Percentiles rank a stretch among this genome's conserved stretches.
Evolutionary conservation across 192 early-diverging fungal genomes (phyloP).

Genomic region (Spinellus fusiger): DNA sequence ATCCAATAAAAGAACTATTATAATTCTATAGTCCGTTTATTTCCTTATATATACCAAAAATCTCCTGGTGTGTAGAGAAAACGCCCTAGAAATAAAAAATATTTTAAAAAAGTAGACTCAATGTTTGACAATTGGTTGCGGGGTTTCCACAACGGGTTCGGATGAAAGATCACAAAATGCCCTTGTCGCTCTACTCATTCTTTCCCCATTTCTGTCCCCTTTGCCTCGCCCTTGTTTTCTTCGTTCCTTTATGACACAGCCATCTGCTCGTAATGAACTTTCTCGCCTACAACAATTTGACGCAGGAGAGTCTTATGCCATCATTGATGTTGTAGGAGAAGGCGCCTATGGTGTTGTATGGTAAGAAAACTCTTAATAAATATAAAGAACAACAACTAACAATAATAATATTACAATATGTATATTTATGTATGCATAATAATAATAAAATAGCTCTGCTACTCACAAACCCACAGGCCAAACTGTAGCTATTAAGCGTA

Average conservation of each 20-base stretch:
- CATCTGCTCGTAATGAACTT: background rate
- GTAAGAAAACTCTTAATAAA: constrained; percentile 43
- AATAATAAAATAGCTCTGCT: constrained; percentile 54
- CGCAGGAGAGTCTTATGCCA: constrained; percentile 77
- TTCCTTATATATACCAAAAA: too few species aligned
- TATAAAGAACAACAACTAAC: too few species aligned
- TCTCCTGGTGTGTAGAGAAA: too few species aligned
- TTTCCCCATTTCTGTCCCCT: background rate
- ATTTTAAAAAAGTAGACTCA: too few species aligned
- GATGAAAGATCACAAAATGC: too few species aligned
- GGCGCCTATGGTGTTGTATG: constrained; percentile 93
- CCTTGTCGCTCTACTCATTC: too few species aligned
- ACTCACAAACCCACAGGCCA: constrained; percentile 74
- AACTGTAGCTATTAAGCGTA: constrained; percentile 90
- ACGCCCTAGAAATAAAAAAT: too few species aligned
- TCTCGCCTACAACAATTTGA: constrained; percentile 58
- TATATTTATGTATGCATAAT: background rate
- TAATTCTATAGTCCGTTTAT: too few species aligned
- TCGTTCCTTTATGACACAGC: background rate
- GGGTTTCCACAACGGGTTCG: too few species aligned
- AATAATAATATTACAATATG: background rate
- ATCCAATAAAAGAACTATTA: too few species aligned
- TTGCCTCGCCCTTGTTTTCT: background rate
- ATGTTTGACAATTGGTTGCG: too few species aligned
- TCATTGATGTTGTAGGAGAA: constrained; percentile 81